Evolutionary conservation across 2,329 filamentous ascomycete species (phyloP).

Genomic region (Aspergillus caelatus): DNA sequence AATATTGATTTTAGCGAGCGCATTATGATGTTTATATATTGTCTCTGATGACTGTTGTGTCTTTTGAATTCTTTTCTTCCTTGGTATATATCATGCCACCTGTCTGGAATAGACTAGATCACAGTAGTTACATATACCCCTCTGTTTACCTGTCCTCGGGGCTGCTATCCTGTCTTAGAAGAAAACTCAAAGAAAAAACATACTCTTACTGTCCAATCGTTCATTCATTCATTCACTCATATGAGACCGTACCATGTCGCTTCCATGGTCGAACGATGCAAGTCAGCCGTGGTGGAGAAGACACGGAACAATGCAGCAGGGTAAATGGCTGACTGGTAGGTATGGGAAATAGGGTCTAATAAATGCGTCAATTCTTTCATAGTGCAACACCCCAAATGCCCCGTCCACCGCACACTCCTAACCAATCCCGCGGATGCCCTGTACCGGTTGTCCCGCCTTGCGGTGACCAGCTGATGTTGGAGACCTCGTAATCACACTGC

Average conservation of each 20-base stretch:
- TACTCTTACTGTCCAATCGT: constrained; percentile 20
- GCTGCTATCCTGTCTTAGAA: background rate
- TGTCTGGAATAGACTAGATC: background rate
- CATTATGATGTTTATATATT: background rate
- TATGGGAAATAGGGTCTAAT: constrained; percentile 15
- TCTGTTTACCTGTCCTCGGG: background rate
- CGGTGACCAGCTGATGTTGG: constrained; percentile 52
- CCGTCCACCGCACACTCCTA: constrained; percentile 50
- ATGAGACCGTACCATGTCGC: constrained; percentile 24
- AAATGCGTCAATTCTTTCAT: constrained; percentile 24
- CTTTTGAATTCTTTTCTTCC: background rate
- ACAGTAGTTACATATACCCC: constrained; percentile 2
- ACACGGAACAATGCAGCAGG: background rate
- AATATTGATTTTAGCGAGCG: constrained; percentile 11
- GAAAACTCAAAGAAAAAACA: background rate
- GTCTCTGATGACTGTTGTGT: background rate
- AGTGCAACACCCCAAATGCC: constrained; percentile 49
- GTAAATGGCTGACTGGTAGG: constrained; percentile 6
- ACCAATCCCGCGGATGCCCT: constrained; percentile 42
- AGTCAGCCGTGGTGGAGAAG: background rate
- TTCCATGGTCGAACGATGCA: constrained; percentile 5
- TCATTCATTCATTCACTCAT: constrained; percentile 42
- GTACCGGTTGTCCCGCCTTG: constrained; percentile 39
- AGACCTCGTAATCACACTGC: constrained; percentile 51
- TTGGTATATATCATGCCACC: background rate